These are phyloP conservation scores for Malus asiatica DNA, from an alignment of 306 rosid genomes.

Conservation along the genomic window DNA sequence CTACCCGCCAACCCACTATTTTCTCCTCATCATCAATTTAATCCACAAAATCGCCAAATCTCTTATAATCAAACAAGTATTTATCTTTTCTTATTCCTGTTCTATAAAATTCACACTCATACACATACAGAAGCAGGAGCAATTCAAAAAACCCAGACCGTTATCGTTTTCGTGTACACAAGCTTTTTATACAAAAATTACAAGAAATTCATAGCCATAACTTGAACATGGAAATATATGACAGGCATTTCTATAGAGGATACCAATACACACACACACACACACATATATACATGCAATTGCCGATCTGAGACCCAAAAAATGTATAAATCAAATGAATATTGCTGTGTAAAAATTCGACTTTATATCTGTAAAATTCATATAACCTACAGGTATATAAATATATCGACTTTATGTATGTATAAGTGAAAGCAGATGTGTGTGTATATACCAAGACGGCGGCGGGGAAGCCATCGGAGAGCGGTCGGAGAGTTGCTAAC, in stretches of 20 bases:
- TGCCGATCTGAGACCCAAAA: neutral
- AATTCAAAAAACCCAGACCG: neutral
- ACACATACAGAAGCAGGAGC: neutral
- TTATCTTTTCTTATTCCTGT: neutral
- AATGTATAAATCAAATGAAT: neutral
- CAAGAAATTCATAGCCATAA: neutral
- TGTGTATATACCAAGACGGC: slow-evolving; percentile 3
- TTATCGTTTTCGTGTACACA: neutral
- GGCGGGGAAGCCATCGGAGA: slow-evolving; percentile 17
- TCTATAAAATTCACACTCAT: neutral
- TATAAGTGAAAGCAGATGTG: neutral
- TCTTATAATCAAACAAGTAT: neutral
- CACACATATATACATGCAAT: neutral
- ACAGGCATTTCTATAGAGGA: neutral
- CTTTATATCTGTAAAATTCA: neutral
- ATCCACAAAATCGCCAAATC: neutral
- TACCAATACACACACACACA: no score
- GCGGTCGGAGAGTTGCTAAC: slow-evolving; percentile 4
- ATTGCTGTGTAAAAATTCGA: neutral
- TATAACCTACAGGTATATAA: neutral
- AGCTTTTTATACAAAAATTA: neutral
- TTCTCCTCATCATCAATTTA: neutral
- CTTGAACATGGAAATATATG: neutral
- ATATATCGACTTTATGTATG: neutral
- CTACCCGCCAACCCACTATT: neutral